Base-by-base conservation (phyloP, 2,329 filamentous ascomycete species). In the Parafenestella ontariensis region DNA sequence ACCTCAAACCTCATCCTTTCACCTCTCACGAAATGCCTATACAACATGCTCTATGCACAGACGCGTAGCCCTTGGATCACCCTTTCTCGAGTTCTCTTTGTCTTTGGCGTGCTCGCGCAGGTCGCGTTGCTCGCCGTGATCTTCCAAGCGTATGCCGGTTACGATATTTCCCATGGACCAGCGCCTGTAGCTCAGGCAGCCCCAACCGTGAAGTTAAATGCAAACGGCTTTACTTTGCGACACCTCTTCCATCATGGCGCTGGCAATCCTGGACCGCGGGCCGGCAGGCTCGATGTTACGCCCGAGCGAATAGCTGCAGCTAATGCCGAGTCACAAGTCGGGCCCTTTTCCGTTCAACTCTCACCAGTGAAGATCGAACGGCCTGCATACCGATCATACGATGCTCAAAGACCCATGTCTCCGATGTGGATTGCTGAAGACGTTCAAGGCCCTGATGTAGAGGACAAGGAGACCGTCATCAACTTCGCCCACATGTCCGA, bases 401-500 rank as follows among this genome's bases (percentile, higher is more conserved):
- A 65, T 44, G 57, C 56, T 6, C 66, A 71, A 36, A 52, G 56
- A 29, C 65, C 66, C 26, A 70, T 71, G 54, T 71, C 71, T 8
- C 61, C 70, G 10, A 54, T 68, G 29, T 74, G 70, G 69, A 49
- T 66, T 15, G 62, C 67, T 5, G 62, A 74, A 46, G 64, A 73
- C 33, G 51, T 72, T 11, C 54, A 58, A 13, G 72, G 68, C 20
- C 72, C 72, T 2, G 64, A 74, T 50, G 59, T 75, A 7, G 58
- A 61, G 50, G 70, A 74, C 46, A 75, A 74, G 51, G 62, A 68
- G 21, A 74, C 71, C 1, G 43, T 74, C 23, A 59, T 75, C 46
- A 71, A 65, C 41, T 69, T 75, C 44, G 72, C 72, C 21, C 68
- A 67, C 37, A 75, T 75, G 71, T 73, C 71, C 11, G 71, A 75